Percentiles rank a stretch among this genome's conserved stretches.
Conservation (phyloP, 805 yeast species). For the Ogataea kodamae region DNA sequence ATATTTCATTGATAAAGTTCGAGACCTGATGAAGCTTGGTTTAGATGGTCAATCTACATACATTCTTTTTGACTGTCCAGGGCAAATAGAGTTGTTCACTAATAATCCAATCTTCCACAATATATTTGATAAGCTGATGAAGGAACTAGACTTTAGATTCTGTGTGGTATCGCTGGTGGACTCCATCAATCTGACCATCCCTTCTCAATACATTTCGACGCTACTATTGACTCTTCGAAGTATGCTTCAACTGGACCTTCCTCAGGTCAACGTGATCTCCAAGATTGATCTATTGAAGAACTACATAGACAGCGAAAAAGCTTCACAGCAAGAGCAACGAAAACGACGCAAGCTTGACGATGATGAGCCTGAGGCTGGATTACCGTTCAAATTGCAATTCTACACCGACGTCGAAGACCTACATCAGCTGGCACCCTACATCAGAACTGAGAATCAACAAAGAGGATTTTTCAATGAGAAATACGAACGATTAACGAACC, state of each 20-base stretch:
- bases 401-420: conserved; percentile 93
- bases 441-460: conserved; percentile 71
- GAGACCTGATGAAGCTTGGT: conserved; percentile 44
- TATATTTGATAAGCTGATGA: conserved; percentile 64
- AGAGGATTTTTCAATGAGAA: conserved; percentile 49
- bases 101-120: conserved; percentile 71
- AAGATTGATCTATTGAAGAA: conserved; percentile 78
- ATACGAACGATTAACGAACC: conserved; percentile 60
- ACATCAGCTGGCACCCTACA: conserved; percentile 57
- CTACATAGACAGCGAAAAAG: conserved; percentile 36
- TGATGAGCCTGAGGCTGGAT: conserved; percentile 44
- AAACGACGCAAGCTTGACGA: conserved; percentile 15
- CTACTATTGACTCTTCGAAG: conserved; percentile 77
- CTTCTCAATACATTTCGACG: conserved; percentile 85
- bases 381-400: conserved; percentile 79
- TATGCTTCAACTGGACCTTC: conserved; percentile 89
- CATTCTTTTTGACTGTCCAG: conserved; percentile 86
- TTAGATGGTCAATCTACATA: conserved; percentile 51
- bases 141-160: conserved; percentile 62
- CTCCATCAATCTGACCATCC: conserved; percentile 73
- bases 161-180: conserved; percentile 88
- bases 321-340: conserved; percentile 18
- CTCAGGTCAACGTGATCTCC: conserved; percentile 89
- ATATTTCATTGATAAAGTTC: conserved; percentile 53
- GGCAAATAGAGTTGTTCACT: conserved; percentile 93